phyloP scores from a whole-genome alignment of 1,139 yeast genomes.

The Hansenula sp. region DNA sequence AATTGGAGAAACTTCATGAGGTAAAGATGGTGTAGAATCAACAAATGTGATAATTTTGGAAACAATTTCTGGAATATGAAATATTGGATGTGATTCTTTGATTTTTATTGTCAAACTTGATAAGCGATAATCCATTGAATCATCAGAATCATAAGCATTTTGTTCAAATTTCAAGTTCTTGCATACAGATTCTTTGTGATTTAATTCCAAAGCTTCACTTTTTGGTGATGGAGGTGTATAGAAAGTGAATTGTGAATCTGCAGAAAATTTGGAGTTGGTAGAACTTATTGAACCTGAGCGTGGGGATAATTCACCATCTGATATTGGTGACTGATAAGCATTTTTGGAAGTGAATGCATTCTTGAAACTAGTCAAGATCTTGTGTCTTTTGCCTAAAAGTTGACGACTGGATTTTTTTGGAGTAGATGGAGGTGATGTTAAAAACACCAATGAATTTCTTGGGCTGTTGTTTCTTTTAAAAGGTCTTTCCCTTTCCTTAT shows the following conservation, averaged over 20 bases:
- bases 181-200: not conserved
- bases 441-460: conserved; percentile 3
- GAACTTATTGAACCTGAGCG: not conserved
- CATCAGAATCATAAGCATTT: not conserved
- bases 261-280: not conserved
- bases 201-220: not conserved
- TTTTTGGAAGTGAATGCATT: conserved; percentile 11
- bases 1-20: conserved; percentile 54
- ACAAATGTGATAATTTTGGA: conserved; percentile 55
- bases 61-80: conserved; percentile 75
- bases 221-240: conserved; percentile 1
- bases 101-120: not conserved
- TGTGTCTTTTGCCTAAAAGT: conserved; percentile 7
- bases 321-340: conserved; percentile 13
- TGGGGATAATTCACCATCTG: conserved; percentile 8
- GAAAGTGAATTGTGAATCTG: conserved; percentile 1
- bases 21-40: conserved; percentile 45
- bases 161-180: too few relatives aligned
- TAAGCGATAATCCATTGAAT: conserved; percentile 4
- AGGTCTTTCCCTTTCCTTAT: conserved; percentile 12
- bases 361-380: conserved; percentile 17
- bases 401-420: conserved; percentile 10
- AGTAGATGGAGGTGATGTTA: conserved; percentile 10
- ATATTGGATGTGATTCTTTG: conserved; percentile 40
- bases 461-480: conserved; percentile 14